Percentiles rank a stretch among this genome's conserved stretches.
phyloP scores from a whole-genome alignment of 768 basidiomycete species.

The Trametes gibbosa region DNA sequence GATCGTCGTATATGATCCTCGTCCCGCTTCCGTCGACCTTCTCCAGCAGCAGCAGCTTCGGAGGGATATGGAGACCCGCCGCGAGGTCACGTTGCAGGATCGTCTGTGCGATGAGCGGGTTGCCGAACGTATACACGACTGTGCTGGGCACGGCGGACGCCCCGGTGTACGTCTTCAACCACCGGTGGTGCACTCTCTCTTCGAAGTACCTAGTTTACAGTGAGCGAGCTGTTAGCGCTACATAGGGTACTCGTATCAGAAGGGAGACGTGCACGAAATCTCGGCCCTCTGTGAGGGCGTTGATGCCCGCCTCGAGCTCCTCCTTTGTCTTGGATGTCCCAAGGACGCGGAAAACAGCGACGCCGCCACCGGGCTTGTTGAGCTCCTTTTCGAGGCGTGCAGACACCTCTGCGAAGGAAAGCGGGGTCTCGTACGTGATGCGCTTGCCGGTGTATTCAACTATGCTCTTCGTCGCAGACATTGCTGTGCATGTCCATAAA shows the following conservation, averaged over 20 bases:
- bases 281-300: slow-evolving; percentile 30
- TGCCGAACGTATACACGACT: slow-evolving; percentile 47
- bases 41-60: slow-evolving; percentile 43
- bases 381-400: slow-evolving; percentile 42
- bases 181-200: slow-evolving; percentile 9
- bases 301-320: slow-evolving; percentile 37
- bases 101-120: slow-evolving; percentile 47
- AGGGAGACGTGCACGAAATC: slow-evolving; percentile 44
- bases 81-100: slow-evolving; percentile 42
- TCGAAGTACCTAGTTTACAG: slow-evolving; percentile 12
- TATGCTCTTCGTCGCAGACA: background rate
- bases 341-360: slow-evolving; percentile 24
- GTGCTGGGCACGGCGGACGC: slow-evolving; percentile 19
- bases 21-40: slow-evolving; percentile 39
- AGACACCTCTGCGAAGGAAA: slow-evolving; percentile 41
- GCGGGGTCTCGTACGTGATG: slow-evolving; percentile 41
- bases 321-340: slow-evolving; percentile 30
- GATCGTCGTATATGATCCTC: slow-evolving; percentile 45
- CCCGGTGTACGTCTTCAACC: slow-evolving; percentile 10
- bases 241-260: no score
- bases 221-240: background rate
- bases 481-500: background rate
- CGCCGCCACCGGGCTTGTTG: slow-evolving; percentile 37
- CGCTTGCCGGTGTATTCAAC: slow-evolving; percentile 36
- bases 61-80: slow-evolving; percentile 44